Conservation (phyloP, 768 basidiomycete species). For the Boletus vinaceobasis region DNA sequence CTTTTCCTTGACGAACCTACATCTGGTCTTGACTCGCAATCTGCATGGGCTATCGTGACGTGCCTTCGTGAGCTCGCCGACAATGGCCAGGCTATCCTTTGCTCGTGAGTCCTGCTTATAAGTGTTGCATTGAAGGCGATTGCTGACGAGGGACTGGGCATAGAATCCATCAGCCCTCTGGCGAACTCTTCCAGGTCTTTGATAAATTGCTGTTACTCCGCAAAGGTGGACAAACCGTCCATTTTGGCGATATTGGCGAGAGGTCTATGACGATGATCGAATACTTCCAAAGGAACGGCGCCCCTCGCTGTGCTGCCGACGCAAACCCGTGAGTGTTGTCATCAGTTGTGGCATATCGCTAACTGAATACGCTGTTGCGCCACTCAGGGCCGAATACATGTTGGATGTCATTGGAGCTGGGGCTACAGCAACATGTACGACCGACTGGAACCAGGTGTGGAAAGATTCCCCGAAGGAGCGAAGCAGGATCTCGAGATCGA, state of each 20-base stretch:
- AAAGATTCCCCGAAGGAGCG: slow-evolving; percentile 37
- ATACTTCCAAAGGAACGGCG: slow-evolving; percentile 27
- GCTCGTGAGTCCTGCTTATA: slow-evolving; percentile 37
- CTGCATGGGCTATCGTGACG: slow-evolving; percentile 47
- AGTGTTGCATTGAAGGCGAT: background rate
- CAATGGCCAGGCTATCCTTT: slow-evolving; percentile 53
- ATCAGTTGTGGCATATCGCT: background rate
- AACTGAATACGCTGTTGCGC: background rate
- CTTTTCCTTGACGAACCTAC: slow-evolving; percentile 64
- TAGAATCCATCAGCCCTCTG: slow-evolving; percentile 38
- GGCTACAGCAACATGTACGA: slow-evolving; percentile 39
- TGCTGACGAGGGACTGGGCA: background rate
- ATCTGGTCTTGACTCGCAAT: slow-evolving; percentile 52
- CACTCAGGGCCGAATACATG: slow-evolving; percentile 44
- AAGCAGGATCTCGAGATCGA: slow-evolving; percentile 41
- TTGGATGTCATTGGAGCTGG: slow-evolving; percentile 58
- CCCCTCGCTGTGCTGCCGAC: slow-evolving; percentile 11
- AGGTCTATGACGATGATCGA: slow-evolving; percentile 18
- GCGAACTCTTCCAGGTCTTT: slow-evolving; percentile 49
- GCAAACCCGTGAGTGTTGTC: slow-evolving; percentile 24
- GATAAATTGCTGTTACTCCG: slow-evolving; percentile 51
- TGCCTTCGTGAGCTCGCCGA: slow-evolving; percentile 52
- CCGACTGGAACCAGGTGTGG: slow-evolving; percentile 54
- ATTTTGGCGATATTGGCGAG: slow-evolving; percentile 49
- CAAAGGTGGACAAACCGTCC: slow-evolving; percentile 61